Evolutionary conservation across 1,284 basidiomycete genomes (phyloP), one percentile per base, ranked within the genome.

Genomic region (Leccinum solheimii): DNA sequence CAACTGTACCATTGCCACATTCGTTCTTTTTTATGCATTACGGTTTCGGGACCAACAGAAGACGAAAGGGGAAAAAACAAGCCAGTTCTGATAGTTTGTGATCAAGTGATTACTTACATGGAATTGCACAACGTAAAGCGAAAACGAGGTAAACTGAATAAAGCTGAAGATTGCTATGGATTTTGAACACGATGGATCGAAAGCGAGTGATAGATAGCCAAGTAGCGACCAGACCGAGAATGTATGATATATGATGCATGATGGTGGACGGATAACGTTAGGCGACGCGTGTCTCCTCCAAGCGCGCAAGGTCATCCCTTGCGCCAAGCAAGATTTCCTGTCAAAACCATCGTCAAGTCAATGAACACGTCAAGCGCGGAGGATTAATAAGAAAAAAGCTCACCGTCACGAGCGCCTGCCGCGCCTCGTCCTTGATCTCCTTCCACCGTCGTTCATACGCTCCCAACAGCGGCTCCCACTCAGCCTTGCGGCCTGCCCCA

Each of bases 391-490:
- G 27, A 13, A 23, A 16, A 57, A 53, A 43, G n/a, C 80, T 66
- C 53, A 83, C 83, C 59, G 82, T 81, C 16, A 85, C 83, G 61
- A 85, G 76, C 1, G 79, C 79, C 68, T 86, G 85, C 60, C 85
- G 74, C 8, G 81, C 78, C 68, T 86, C 85, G 63, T 86, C 84
- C 67, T 83, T 83, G 62, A 86, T 85, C 66, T 86, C 84, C 67
- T 85, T 86, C 85, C 85, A 86, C 55, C 84, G 72, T 8, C 79
- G 75, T 65, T 86, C 85, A 67, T 86, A 86, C 6, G 76, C 79
- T 40, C 77, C 76, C 67, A 86, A 59, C 19, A 86, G 63, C 36
- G 79, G 79, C 59, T 81, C 82, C 67, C 83, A 85, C 60, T 83
- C 81, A 45, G 77, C 76, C 64, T 80, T 75, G 64, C 78, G 76